phyloP scores from a whole-genome alignment of 371 early-diverging fungal genomes.

The Actinomucor elegans region DNA sequence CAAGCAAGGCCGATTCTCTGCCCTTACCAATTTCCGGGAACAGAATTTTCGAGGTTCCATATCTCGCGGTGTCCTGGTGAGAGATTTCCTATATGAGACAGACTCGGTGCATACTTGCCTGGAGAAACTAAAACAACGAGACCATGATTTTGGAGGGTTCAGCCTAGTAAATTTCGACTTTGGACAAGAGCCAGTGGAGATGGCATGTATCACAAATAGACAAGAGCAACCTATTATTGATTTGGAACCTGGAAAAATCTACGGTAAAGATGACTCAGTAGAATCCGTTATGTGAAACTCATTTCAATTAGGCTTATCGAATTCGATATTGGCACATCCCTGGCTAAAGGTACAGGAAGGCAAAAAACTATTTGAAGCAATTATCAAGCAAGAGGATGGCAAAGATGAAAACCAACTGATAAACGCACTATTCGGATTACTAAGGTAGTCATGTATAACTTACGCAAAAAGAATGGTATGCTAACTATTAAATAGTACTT shows the following conservation, averaged over 20 bases:
- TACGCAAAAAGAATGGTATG: background rate
- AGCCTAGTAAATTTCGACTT: slow-evolving; percentile 54
- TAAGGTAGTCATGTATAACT: slow-evolving; percentile 28
- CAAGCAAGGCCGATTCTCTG: slow-evolving; percentile 49
- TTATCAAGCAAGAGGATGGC: slow-evolving; percentile 21
- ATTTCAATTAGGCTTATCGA: slow-evolving; percentile 44
- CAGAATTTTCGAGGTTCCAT: slow-evolving; percentile 32
- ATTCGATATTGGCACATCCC: slow-evolving; percentile 43
- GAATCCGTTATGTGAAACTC: background rate
- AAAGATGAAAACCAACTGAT: slow-evolving; percentile 32
- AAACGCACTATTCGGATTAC: slow-evolving; percentile 42
- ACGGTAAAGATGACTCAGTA: slow-evolving; percentile 28
- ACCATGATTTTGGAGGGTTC: slow-evolving; percentile 48
- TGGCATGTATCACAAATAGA: slow-evolving; percentile 46
- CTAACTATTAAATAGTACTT: slow-evolving; percentile 9
- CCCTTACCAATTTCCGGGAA: slow-evolving; percentile 63
- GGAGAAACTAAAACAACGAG: slow-evolving; percentile 21
- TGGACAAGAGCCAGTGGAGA: slow-evolving; percentile 20
- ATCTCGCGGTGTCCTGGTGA: slow-evolving; percentile 57
- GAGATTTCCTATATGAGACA: slow-evolving; percentile 32
- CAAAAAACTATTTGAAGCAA: slow-evolving; percentile 22
- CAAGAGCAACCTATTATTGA: slow-evolving; percentile 20
- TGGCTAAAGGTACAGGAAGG: slow-evolving; percentile 59
- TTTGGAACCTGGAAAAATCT: slow-evolving; percentile 27
- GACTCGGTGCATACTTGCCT: slow-evolving; percentile 23